phyloP scores from a whole-genome alignment of 2,329 filamentous ascomycete genomes.

The Pseudocercospora vitis region DNA sequence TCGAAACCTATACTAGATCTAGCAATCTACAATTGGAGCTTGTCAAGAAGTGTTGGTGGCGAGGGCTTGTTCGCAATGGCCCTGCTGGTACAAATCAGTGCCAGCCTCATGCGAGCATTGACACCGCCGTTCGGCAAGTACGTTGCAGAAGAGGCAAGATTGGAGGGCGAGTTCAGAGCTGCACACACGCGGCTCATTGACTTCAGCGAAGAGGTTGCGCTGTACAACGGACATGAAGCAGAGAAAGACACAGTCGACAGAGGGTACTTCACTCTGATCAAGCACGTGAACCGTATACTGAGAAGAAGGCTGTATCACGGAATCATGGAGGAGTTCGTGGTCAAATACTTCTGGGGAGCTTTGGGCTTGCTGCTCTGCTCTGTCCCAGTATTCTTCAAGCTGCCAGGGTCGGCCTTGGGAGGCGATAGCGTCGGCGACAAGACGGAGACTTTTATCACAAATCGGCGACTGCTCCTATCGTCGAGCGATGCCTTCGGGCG shows the following conservation, averaged over 20 bases:
- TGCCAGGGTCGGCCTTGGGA: constrained; percentile 36
- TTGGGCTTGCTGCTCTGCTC: constrained; percentile 88
- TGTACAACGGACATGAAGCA: constrained; percentile 87
- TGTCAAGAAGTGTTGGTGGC: constrained; percentile 92
- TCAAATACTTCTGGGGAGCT: constrained; percentile 99
- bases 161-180: constrained; percentile 96
- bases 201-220: constrained; percentile 89
- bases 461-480: constrained; percentile 84
- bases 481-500: constrained; percentile 94
- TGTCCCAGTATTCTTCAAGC: constrained; percentile 91
- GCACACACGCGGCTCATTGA: constrained; percentile 94
- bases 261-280: constrained; percentile 98
- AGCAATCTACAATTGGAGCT: constrained; percentile 91
- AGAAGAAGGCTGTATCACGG: constrained; percentile 90
- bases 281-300: constrained; percentile 96
- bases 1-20: constrained; percentile 95
- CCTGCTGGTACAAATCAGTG: constrained; percentile 86
- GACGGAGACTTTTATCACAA: constrained; percentile 77
- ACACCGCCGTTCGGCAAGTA: constrained; percentile 97
- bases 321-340: constrained; percentile 99
- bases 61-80: constrained; percentile 96
- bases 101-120: constrained; percentile 86
- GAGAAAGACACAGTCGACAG: constrained; percentile 97
- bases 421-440: constrained; percentile 26
- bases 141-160: constrained; percentile 88